phyloP scores from a whole-genome alignment of 352 stramenopile species.

The Hyaloperonospora arabidopsidis region DNA sequence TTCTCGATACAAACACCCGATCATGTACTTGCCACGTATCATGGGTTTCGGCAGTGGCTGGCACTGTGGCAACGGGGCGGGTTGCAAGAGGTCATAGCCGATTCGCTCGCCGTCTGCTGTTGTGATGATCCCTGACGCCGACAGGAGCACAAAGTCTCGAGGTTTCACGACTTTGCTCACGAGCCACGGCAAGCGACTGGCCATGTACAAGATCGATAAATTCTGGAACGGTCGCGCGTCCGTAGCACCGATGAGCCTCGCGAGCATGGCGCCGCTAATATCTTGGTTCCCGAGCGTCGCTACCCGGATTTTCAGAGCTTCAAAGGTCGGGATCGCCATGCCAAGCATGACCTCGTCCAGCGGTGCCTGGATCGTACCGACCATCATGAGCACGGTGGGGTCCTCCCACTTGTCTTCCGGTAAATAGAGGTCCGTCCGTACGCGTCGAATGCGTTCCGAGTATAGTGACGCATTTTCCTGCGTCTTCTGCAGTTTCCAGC shows the following conservation, averaged over 20 bases:
- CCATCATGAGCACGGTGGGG: slow-evolving; percentile 31
- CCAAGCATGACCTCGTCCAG: slow-evolving; percentile 63
- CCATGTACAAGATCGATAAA: slow-evolving; percentile 42
- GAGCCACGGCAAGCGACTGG: slow-evolving; percentile 28
- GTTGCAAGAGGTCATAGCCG: slow-evolving; percentile 50
- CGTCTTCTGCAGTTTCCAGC: slow-evolving; percentile 34
- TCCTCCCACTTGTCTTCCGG: slow-evolving; percentile 28
- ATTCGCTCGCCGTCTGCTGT: slow-evolving; percentile 34
- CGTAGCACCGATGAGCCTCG: slow-evolving; percentile 38
- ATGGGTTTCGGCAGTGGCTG: slow-evolving; percentile 18
- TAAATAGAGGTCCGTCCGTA: slow-evolving; percentile 23
- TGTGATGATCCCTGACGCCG: slow-evolving; percentile 33
- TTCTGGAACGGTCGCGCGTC: slow-evolving; percentile 36
- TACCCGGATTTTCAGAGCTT: slow-evolving; percentile 32
- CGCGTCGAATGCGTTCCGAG: slow-evolving; percentile 22
- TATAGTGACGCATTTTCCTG: slow-evolving; percentile 30
- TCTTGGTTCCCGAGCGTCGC: slow-evolving; percentile 21
- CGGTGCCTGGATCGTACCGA: slow-evolving; percentile 33
- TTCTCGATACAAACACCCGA: slow-evolving; percentile 29
- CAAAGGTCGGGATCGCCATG: slow-evolving; percentile 32
- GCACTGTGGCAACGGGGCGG: slow-evolving; percentile 30
- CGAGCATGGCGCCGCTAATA: slow-evolving; percentile 40
- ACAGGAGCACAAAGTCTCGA: slow-evolving; percentile 37
- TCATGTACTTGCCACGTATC: slow-evolving; percentile 31
- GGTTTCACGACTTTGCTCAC: slow-evolving; percentile 37